Evolutionary conservation across 352 stramenopile species (phyloP).

Genomic region (Pythium dissotocum): DNA sequence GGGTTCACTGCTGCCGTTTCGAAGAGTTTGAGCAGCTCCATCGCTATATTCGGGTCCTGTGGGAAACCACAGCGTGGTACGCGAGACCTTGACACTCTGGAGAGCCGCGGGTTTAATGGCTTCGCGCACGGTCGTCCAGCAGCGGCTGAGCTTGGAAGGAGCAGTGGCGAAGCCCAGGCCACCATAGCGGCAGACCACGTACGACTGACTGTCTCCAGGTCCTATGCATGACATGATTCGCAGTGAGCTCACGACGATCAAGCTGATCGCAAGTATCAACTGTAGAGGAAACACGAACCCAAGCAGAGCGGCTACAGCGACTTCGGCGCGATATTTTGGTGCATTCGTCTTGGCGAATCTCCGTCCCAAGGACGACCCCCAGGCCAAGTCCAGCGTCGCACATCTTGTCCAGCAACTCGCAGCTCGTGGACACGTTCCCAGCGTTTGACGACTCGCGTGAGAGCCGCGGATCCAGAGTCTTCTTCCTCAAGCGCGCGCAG

Average conservation of each 20-base stretch:
- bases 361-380: constrained; percentile 16
- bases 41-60: constrained; percentile 48
- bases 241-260: no score
- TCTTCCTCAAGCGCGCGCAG: constrained; percentile 76
- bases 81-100: constrained; percentile 45
- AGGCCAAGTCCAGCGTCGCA: constrained; percentile 37
- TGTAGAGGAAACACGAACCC: no score
- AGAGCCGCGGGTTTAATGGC: constrained; percentile 54
- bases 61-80: constrained; percentile 56
- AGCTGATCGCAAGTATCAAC: no score
- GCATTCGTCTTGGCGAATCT: constrained; percentile 76
- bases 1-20: constrained; percentile 43
- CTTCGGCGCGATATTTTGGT: constrained; percentile 73
- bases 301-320: constrained; percentile 46
- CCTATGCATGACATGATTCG: no score
- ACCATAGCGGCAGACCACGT: no score
- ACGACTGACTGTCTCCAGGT: no score
- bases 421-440: constrained; percentile 58
- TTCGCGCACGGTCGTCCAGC: constrained; percentile 51
- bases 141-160: constrained; percentile 50
- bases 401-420: constrained; percentile 60
- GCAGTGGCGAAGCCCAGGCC: constrained; percentile 66
- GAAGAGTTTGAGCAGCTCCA: constrained; percentile 70
- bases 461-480: constrained; percentile 44
- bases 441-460: constrained; percentile 71